These are phyloP conservation scores for Malus fusca DNA, from an alignment of 306 rosid species.

Conservation along the genomic window DNA sequence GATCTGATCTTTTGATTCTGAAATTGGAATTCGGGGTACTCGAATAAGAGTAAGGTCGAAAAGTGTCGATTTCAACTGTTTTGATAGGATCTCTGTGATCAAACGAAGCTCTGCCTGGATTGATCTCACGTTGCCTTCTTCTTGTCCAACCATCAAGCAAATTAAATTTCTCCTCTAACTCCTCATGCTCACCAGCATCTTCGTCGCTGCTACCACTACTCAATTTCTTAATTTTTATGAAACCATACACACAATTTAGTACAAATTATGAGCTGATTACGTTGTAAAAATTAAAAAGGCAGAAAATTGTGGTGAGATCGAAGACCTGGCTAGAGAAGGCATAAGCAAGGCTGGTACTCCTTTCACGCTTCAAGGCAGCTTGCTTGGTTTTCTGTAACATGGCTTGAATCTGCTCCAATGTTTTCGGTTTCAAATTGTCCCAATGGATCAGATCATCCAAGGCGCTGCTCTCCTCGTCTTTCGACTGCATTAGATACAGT, in stretches of 20 bases:
- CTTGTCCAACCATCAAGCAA: conserved; percentile 28
- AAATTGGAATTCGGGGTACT: neutral
- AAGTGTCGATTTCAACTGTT: conserved; percentile 51
- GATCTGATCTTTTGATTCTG: neutral
- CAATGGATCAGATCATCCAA: conserved; percentile 21
- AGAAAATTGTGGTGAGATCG: neutral
- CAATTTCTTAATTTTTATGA: neutral
- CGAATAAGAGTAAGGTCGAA: conserved; percentile 26
- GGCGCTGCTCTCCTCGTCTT: conserved; percentile 31
- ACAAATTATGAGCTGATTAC: neutral
- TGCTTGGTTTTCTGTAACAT: conserved; percentile 26
- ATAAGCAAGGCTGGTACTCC: conserved; percentile 22
- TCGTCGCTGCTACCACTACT: neutral
- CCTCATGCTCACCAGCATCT: conserved; percentile 10
- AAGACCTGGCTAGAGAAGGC: conserved; percentile 45
- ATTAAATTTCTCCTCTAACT: conserved; percentile 20
- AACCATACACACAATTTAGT: neutral
- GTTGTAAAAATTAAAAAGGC: neutral
- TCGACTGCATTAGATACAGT: conserved; percentile 18
- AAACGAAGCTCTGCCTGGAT: conserved; percentile 30
- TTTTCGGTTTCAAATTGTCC: conserved; percentile 22
- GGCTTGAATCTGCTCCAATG: conserved; percentile 24
- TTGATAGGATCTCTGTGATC: conserved; percentile 37
- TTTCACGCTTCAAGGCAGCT: conserved; percentile 29
- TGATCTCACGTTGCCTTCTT: conserved; percentile 16